Evolutionary conservation across 768 basidiomycete species (phyloP).

Genomic region (Russula brevipes): DNA sequence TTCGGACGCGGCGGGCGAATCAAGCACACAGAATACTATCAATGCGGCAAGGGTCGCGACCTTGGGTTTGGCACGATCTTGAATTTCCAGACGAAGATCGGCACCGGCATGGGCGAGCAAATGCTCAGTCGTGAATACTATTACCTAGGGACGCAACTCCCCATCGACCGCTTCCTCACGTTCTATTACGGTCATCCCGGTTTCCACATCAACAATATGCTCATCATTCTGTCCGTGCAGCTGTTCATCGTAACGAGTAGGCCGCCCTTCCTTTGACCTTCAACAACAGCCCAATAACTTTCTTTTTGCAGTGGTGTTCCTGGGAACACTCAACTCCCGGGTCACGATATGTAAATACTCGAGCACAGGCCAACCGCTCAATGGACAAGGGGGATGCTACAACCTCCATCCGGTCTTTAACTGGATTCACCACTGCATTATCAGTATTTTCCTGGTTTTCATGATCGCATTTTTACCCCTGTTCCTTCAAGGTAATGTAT

Average conservation of each 20-base stretch:
- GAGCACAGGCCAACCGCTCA: constrained; percentile 61
- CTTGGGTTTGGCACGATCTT: constrained; percentile 98
- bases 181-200: constrained; percentile 99
- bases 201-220: constrained; percentile 99
- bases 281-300: constrained; percentile 18
- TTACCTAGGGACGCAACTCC: constrained; percentile 95
- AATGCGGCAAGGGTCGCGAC: constrained; percentile 98
- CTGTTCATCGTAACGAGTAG: constrained; percentile 87
- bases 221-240: constrained; percentile 95
- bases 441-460: constrained; percentile 98
- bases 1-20: constrained; percentile 95
- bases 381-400: constrained; percentile 85
- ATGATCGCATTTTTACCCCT: constrained; percentile 93
- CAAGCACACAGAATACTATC: constrained; percentile 99
- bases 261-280: constrained; percentile 32
- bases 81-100: constrained; percentile 99
- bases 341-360: constrained; percentile 79
- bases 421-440: constrained; percentile 95
- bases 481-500: constrained; percentile 79
- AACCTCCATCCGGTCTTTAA: constrained; percentile 88
- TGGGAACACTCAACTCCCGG: constrained; percentile 86
- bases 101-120: constrained; percentile 99
- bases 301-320: constrained; percentile 69
- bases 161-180: constrained; percentile 96
- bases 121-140: constrained; percentile 99